These are phyloP conservation scores for Yarrowia sp. DNA, from an alignment of 805 yeast species.

Conservation along the genomic window DNA sequence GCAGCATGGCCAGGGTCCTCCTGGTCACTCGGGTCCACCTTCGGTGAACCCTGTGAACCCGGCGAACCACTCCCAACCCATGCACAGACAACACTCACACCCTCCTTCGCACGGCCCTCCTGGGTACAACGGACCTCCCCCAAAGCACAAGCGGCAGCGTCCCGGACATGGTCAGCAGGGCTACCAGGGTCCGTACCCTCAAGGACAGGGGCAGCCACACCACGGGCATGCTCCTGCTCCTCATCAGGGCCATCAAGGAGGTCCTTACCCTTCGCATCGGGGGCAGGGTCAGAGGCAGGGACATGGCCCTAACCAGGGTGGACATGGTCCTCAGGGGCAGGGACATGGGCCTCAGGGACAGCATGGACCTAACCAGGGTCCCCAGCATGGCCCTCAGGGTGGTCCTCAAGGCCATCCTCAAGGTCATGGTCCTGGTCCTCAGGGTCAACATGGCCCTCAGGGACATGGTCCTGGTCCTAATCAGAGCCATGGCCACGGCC, in stretches of 20 bases:
- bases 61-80: not conserved
- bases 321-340: not conserved
- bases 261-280: not conserved
- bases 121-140: not conserved
- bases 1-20: too few relatives aligned
- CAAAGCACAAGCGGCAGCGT: not conserved
- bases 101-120: constrained; percentile 3
- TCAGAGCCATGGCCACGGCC: not conserved
- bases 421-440: not conserved
- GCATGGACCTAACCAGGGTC: not conserved
- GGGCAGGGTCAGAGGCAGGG: not conserved
- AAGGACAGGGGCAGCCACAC: not conserved
- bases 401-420: not conserved
- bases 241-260: not conserved
- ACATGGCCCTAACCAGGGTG: not conserved
- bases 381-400: not conserved
- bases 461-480: too few relatives aligned
- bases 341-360: not conserved
- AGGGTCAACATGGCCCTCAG: not conserved
- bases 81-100: constrained; percentile 4
- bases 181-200: constrained; percentile 10
- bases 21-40: too few relatives aligned
- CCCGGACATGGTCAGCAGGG: not conserved
- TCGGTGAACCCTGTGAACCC: too few relatives aligned
- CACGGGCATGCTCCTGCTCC: not conserved